Percentiles rank a stretch among this genome's conserved stretches.
These are phyloP conservation scores for Aegilops tauschii DNA, from an alignment of 176 grass and related monocot genomes.

Conservation along the genomic window DNA sequence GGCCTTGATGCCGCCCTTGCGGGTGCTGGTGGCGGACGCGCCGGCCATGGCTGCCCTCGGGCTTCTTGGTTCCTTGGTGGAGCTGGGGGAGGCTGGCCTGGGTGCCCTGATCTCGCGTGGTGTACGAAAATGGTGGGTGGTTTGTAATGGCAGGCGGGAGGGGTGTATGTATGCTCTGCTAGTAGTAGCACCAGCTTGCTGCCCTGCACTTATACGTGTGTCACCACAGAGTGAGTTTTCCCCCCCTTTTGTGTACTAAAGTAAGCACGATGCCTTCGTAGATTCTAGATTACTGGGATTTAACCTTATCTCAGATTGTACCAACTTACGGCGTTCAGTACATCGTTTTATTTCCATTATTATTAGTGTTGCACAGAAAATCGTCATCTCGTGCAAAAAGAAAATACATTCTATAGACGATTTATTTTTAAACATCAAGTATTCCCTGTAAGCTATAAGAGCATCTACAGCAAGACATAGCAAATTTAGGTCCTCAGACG, in stretches of 20 bases:
- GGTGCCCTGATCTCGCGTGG: not conserved
- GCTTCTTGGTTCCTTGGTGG: conserved; percentile 1
- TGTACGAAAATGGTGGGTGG: not conserved
- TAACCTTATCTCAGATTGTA: not conserved
- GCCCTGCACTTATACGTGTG: not conserved
- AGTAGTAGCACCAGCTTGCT: not conserved
- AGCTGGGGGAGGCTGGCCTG: not conserved
- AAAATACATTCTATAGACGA: too few species aligned
- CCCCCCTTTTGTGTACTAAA: too few species aligned
- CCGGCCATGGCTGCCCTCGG: conserved; percentile 12
- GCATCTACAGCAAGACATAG: too few species aligned
- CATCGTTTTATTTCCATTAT: too few species aligned
- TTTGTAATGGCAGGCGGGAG: not conserved
- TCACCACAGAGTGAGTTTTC: not conserved
- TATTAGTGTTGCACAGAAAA: too few species aligned
- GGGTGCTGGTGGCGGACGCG: not conserved
- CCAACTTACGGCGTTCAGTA: too few species aligned
- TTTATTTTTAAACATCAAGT: too few species aligned
- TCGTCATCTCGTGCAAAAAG: too few species aligned
- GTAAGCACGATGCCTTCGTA: not conserved
- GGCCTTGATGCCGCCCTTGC: conserved; percentile 70
- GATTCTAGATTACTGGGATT: not conserved
- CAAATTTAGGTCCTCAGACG: too few species aligned
- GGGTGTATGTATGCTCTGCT: not conserved
- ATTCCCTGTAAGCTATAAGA: too few species aligned